These are phyloP conservation scores for Tuber aestivum DNA, from an alignment of 495 filamentous ascomycete genomes.

Conservation along the genomic window DNA sequence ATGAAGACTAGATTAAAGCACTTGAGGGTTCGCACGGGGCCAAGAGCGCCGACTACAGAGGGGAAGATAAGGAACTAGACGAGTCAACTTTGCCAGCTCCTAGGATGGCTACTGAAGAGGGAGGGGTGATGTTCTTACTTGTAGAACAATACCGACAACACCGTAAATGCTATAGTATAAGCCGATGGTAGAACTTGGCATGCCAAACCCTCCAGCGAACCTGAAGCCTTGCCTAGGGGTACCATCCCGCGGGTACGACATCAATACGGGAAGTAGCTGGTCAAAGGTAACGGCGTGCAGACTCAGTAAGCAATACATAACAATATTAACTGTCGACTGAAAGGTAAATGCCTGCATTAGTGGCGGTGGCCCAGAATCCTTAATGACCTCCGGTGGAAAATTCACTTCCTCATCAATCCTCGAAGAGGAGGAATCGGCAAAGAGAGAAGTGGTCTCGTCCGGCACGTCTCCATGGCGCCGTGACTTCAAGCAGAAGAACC, in stretches of 20 bases:
- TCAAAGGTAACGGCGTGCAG: conserved; percentile 72
- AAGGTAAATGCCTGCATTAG: conserved; percentile 63
- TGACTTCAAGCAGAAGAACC: conserved; percentile 42
- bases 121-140: conserved; percentile 40
- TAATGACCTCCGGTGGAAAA: not conserved
- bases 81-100: not conserved
- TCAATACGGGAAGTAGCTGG: conserved; percentile 64
- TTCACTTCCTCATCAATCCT: conserved; percentile 42
- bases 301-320: conserved; percentile 54
- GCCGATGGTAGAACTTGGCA: conserved; percentile 63
- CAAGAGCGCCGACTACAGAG: conserved; percentile 53
- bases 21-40: conserved; percentile 57
- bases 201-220: conserved; percentile 67
- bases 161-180: conserved; percentile 65
- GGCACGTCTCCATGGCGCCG: conserved; percentile 42
- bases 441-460: conserved; percentile 35
- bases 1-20: conserved; percentile 59
- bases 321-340: conserved; percentile 69
- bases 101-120: not conserved
- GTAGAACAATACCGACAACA: conserved; percentile 60
- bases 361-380: conserved; percentile 45
- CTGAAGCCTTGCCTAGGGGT: conserved; percentile 48
- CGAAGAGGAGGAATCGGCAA: conserved; percentile 23
- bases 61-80: conserved; percentile 60
- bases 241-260: conserved; percentile 58